Conservation (phyloP, 1,284 basidiomycete genomes). For the Ceratobasidium sp. region DNA sequence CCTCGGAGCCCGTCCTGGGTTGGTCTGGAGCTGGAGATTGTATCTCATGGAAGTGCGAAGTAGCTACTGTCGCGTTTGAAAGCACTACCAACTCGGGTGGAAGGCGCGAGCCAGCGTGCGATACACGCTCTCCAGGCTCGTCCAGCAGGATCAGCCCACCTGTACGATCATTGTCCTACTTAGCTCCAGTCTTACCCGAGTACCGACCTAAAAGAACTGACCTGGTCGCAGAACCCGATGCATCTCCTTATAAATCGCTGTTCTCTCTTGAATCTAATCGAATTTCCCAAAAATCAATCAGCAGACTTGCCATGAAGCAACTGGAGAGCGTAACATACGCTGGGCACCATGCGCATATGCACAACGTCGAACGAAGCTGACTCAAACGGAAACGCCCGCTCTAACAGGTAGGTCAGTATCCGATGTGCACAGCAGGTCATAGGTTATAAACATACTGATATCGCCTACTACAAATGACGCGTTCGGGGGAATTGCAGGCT, state of each 20-base stretch:
- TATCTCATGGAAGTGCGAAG: background rate
- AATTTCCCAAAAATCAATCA: background rate
- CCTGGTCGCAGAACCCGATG: slow-evolving; percentile 17
- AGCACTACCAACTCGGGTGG: slow-evolving; percentile 3
- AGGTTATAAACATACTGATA: slow-evolving; percentile 2
- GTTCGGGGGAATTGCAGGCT: slow-evolving; percentile 7
- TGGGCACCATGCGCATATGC: slow-evolving; percentile 31
- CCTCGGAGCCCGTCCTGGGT: background rate
- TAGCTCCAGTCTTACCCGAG: background rate
- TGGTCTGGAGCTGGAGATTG: background rate
- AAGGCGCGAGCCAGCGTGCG: background rate
- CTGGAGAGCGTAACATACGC: background rate
- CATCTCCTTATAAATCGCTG: slow-evolving; percentile 16
- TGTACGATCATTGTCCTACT: background rate
- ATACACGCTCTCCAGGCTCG: slow-evolving; percentile 7
- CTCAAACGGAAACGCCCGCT: slow-evolving; percentile 3
- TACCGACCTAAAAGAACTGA: background rate
- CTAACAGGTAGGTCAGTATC: background rate
- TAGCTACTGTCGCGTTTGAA: background rate
- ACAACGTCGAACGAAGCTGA: slow-evolving; percentile 19
- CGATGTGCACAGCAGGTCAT: too few relatives aligned
- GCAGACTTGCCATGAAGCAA: background rate
- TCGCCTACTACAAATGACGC: slow-evolving; percentile 11
- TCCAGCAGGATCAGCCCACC: slow-evolving; percentile 10
- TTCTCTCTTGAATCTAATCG: slow-evolving; percentile 13